phyloP scores from a whole-genome alignment of 768 basidiomycete species.

The Cystofilobasidium macerans region DNA sequence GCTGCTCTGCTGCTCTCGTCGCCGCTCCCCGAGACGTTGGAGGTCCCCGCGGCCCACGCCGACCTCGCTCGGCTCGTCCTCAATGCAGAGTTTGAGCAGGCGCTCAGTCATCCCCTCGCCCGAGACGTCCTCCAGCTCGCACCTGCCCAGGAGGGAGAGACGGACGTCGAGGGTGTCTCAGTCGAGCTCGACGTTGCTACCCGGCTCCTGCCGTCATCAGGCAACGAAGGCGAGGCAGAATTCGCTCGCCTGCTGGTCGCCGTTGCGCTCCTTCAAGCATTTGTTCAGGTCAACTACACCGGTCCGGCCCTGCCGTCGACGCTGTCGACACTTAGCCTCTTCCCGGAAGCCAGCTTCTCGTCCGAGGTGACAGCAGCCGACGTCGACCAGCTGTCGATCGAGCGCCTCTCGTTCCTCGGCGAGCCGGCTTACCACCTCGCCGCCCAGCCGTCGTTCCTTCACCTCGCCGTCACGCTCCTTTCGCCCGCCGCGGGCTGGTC shows the following conservation, averaged over 20 bases:
- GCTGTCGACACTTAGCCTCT: constrained; percentile 41
- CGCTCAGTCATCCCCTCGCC: constrained; percentile 40
- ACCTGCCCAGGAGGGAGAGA: constrained; percentile 28
- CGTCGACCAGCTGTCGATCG: constrained; percentile 56
- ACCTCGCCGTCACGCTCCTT: constrained; percentile 59
- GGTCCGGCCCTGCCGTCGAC: constrained; percentile 61
- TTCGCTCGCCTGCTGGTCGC: constrained; percentile 43
- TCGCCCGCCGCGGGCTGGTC: constrained; percentile 22
- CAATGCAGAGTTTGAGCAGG: constrained; percentile 38
- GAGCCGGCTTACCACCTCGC: constrained; percentile 94
- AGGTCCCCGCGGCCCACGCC: neutral
- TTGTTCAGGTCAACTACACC: constrained; percentile 91
- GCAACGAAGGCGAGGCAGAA: constrained; percentile 3
- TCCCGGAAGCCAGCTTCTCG: constrained; percentile 31
- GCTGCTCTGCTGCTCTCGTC: constrained; percentile 13
- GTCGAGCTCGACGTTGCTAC: constrained; percentile 13
- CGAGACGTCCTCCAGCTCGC: constrained; percentile 39
- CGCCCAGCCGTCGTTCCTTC: constrained; percentile 55
- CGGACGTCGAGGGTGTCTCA: constrained; percentile 37
- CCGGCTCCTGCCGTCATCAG: constrained; percentile 32
- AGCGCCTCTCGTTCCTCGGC: constrained; percentile 68
- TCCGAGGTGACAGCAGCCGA: constrained; percentile 28
- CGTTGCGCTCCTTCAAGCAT: constrained; percentile 73
- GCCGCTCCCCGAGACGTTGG: neutral
- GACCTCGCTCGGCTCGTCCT: constrained; percentile 35